Base-by-base conservation (phyloP, 441 rosid genomes). In the Hura crepitans region DNA sequence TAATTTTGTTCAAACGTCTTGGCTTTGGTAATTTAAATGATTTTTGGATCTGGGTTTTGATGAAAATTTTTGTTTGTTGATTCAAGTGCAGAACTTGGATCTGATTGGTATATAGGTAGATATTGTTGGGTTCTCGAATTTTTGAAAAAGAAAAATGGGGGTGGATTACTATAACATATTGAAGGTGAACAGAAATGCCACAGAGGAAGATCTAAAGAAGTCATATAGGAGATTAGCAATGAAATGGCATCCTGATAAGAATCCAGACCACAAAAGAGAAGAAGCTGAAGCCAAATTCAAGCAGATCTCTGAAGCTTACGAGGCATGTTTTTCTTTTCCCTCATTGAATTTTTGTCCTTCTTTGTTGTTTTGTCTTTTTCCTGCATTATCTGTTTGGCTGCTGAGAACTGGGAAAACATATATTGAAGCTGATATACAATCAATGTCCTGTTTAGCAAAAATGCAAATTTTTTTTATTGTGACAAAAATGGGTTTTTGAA, bases 221-320 rank as follows among this genome's bases (percentile, higher is more conserved):
- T 81, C 98, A 11, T 91, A 93, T 63, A 77, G 93, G 74, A 86
- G 25, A 85, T 67, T 89, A 81, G 97, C 96, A 50, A 91, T 87
- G 97, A 88, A 88, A 84, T 91, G 96, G 96, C 97, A 91, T 75
- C 98, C 98, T 63, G 97, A 93, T 70, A 93, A 93, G 86, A 91
- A 94, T 80, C 97, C 93, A 31, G 81, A 70, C 75, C 49, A 81
- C 78, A 94, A 94, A 77, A 85, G 46, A 42, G 46, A 78, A 6
- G 97, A 90, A 75, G 99, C 99, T 72, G 99, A 92, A 78, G 92
- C 94, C 79, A 83, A 83, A 80, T 92, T 92, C 83, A 91, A 94
- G 73, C 96, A 88, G 82, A 89, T 93, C 87, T 94, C 96, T 39
- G 96, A 93, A 74, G 97, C 96, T 75, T 91, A 93, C 30, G 98